Evolutionary conservation across 2,329 filamentous ascomycete genomes (phyloP).

Genomic region (Colletotrichum agaves): DNA sequence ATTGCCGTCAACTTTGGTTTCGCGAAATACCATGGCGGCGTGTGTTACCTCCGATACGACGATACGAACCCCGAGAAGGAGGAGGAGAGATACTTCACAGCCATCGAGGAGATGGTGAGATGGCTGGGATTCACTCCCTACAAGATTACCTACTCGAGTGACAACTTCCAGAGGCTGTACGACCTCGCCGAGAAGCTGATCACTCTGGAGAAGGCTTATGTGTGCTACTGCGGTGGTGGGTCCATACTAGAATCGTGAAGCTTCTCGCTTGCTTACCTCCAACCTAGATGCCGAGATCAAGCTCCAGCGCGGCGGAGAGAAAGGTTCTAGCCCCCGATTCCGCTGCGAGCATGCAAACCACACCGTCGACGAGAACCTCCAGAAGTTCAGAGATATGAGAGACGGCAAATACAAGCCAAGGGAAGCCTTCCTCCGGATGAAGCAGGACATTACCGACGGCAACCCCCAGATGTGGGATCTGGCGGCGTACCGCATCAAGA

Average conservation of each 20-base stretch:
- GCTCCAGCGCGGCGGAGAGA: constrained; percentile 83
- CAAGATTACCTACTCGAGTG: constrained; percentile 86
- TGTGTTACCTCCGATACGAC: constrained; percentile 77
- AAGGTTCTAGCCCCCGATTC: constrained; percentile 75
- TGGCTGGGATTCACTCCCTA: constrained; percentile 74
- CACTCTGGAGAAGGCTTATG: constrained; percentile 75
- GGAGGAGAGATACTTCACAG: constrained; percentile 87
- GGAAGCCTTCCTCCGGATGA: constrained; percentile 91
- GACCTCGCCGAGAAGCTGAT: constrained; percentile 90
- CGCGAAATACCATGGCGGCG: constrained; percentile 82
- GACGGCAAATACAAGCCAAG: constrained; percentile 90
- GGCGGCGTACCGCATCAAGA: constrained; percentile 86
- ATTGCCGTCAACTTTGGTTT: constrained; percentile 98
- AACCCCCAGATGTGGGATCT: constrained; percentile 99
- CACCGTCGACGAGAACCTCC: constrained; percentile 78
- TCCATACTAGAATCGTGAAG: too few relatives aligned
- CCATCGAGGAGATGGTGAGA: constrained; percentile 87
- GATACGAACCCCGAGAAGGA: constrained; percentile 97
- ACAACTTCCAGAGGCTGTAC: constrained; percentile 90
- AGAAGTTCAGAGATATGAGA: constrained; percentile 89
- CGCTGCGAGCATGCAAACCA: constrained; percentile 84
- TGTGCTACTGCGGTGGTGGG: constrained; percentile 82
- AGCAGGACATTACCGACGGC: constrained; percentile 83
- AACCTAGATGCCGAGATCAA: constrained; percentile 79
- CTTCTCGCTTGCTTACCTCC: not conserved